Base-by-base conservation (phyloP, 345 rosid genomes). In the Angophora floribunda region DNA sequence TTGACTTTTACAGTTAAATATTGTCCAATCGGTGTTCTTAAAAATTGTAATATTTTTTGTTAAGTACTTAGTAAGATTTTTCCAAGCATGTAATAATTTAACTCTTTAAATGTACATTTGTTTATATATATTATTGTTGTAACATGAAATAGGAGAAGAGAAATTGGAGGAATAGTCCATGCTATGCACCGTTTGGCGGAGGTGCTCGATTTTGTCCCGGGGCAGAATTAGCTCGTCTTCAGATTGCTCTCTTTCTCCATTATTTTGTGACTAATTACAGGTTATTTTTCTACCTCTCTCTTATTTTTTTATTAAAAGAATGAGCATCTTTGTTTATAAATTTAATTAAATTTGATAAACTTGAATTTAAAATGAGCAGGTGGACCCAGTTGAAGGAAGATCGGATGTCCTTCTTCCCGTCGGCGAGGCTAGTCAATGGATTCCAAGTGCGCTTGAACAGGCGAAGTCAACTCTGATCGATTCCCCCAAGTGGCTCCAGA, bases 121-220 rank as follows among this genome's bases (percentile, higher is more conserved):
- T 53, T 3, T 28, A 6, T n/a, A 13, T n/a, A 63, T 28, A 13
- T n/a, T 63, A 7, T 63, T n/a, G 19, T 63, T 63, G 75, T 63
- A 41, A n/a, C 82, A 19, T 75, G 82, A 41, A 70, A 90, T 85
- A 97, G 99, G 94, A 95, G 88, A 95, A 94, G 94, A 96, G 98
- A 88, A 97, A 95, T 17, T 95, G 98, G 99, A 95, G 98, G 91
- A 95, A 90, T 15, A 95, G 99, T 88, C 92, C 92, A 14, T 92
- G 86, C 67, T 97, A 90, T 47, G 89, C 93, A 41, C 98, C 98
- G 6, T 97, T 97, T 32, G 99, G 98, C 47, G 99, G 98, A 87
- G 99, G 99, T 67, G 94, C 96, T 86, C 91, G 99, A 78, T 95
- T 94, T 78, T 97, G 99, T 91, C 98, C 99, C 1, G 99, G 98